These are phyloP conservation scores for Arachnomyces sp. DNA, from an alignment of 2,329 filamentous ascomycete genomes.

Conservation along the genomic window DNA sequence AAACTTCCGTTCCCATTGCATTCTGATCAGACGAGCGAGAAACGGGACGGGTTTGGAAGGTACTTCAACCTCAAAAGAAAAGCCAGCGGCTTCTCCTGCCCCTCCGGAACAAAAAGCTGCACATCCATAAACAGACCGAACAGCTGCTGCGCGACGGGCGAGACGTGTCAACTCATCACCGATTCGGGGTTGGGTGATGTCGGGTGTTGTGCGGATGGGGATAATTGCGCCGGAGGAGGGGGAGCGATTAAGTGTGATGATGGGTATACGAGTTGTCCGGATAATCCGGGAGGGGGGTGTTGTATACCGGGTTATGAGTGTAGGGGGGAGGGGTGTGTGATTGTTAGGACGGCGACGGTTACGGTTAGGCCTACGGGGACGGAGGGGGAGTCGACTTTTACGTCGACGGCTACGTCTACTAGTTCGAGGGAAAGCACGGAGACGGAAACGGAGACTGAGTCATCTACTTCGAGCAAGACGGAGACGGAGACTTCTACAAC, in stretches of 20 bases:
- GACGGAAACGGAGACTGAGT: too few species aligned
- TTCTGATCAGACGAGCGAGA: constrained; percentile 2
- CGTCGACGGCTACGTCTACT: too few species aligned
- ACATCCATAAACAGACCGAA: constrained; percentile 48
- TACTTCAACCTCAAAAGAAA: constrained; percentile 10
- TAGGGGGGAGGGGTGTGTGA: constrained; percentile 49
- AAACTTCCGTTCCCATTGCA: constrained; percentile 19
- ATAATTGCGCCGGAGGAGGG: constrained; percentile 46
- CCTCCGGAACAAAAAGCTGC: constrained; percentile 47
- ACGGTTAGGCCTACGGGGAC: background rate
- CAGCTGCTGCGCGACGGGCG: constrained; percentile 49
- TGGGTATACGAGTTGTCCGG: constrained; percentile 51
- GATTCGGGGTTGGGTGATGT: constrained; percentile 50
- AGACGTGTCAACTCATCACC: constrained; percentile 47
- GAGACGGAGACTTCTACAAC: background rate
- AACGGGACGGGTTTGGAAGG: constrained; percentile 3
- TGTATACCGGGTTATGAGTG: constrained; percentile 56
- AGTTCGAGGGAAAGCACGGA: too few species aligned
- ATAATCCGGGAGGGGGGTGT: constrained; percentile 51
- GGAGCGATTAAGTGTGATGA: constrained; percentile 35
- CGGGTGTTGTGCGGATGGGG: constrained; percentile 52
- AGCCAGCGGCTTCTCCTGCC: constrained; percentile 52
- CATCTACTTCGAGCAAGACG: background rate
- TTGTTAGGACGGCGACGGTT: constrained; percentile 1
- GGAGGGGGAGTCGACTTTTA: too few species aligned